These are phyloP conservation scores for Hericium coralloides DNA, from an alignment of 768 basidiomycete genomes.

Conservation along the genomic window DNA sequence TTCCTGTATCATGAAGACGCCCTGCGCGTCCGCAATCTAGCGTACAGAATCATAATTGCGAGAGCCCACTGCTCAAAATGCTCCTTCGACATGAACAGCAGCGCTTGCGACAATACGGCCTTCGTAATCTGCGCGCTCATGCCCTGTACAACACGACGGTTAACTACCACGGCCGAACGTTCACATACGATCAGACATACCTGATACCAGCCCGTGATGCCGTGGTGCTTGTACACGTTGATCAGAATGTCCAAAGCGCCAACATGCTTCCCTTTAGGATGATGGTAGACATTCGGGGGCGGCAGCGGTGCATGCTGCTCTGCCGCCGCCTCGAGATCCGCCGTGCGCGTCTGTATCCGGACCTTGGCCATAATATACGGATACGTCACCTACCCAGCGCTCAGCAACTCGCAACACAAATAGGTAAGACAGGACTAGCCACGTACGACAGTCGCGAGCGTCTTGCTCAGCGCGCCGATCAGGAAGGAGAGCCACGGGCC, in stretches of 20 bases:
- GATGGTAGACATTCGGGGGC: constrained; percentile 31
- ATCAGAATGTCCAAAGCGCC: constrained; percentile 75
- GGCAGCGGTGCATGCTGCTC: constrained; percentile 28
- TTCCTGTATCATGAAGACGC: too few species aligned
- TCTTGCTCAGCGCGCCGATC: constrained; percentile 91
- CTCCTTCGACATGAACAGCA: constrained; percentile 96
- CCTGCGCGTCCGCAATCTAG: background rate
- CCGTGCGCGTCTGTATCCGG: constrained; percentile 79
- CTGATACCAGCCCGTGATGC: constrained; percentile 93
- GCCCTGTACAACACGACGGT: constrained; percentile 40
- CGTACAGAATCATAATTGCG: constrained; percentile 47
- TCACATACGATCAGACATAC: constrained; percentile 30
- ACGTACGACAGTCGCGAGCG: constrained; percentile 87
- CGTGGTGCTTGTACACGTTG: constrained; percentile 66
- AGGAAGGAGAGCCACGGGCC: constrained; percentile 72
- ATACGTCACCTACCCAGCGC: constrained; percentile 65
- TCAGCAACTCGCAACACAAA: background rate
- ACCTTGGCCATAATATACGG: constrained; percentile 98
- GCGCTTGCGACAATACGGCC: constrained; percentile 89
- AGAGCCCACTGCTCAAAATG: constrained; percentile 90
- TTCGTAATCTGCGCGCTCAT: constrained; percentile 96
- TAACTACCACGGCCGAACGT: too few species aligned
- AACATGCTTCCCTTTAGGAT: constrained; percentile 39
- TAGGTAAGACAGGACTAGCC: background rate
- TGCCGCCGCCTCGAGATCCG: constrained; percentile 35